phyloP scores from a whole-genome alignment of 805 yeast species.

The Yarrowia sp. region DNA sequence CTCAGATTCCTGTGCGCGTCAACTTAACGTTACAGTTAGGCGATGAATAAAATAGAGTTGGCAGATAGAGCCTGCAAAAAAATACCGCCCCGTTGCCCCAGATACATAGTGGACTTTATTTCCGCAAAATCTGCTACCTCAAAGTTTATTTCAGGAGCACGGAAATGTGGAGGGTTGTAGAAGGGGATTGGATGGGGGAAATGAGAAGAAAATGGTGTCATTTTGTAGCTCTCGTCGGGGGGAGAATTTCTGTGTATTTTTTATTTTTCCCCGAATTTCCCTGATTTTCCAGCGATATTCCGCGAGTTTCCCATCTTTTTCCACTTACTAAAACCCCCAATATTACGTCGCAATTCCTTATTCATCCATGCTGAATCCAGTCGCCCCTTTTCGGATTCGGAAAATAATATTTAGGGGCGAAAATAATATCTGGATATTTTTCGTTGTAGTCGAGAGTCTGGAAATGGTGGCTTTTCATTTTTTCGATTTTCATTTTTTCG shows the following conservation, averaged over 20 bases:
- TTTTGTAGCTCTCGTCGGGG: no score
- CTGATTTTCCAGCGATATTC: neutral
- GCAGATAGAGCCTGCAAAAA: neutral
- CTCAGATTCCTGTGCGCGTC: neutral
- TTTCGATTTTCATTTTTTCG: neutral
- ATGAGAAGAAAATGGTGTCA: neutral
- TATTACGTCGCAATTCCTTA: no score
- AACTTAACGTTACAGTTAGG: neutral
- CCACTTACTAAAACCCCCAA: neutral
- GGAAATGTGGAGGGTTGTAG: no score
- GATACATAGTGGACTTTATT: conserved; percentile 16
- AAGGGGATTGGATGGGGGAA: neutral
- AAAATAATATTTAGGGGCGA: conserved; percentile 5
- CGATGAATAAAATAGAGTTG: conserved; percentile 1
- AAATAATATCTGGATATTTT: neutral
- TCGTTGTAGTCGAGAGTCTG: neutral
- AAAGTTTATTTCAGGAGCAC: neutral
- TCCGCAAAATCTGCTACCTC: neutral
- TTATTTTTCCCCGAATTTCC: neutral
- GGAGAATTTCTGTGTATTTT: neutral
- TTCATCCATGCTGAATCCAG: neutral
- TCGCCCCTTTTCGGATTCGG: neutral
- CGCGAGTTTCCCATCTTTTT: neutral
- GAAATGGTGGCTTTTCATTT: neutral
- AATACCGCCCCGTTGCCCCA: conserved; percentile 24